These are phyloP conservation scores for Infundibulicybe gibba DNA, from an alignment of 768 basidiomycete species.

Conservation along the genomic window DNA sequence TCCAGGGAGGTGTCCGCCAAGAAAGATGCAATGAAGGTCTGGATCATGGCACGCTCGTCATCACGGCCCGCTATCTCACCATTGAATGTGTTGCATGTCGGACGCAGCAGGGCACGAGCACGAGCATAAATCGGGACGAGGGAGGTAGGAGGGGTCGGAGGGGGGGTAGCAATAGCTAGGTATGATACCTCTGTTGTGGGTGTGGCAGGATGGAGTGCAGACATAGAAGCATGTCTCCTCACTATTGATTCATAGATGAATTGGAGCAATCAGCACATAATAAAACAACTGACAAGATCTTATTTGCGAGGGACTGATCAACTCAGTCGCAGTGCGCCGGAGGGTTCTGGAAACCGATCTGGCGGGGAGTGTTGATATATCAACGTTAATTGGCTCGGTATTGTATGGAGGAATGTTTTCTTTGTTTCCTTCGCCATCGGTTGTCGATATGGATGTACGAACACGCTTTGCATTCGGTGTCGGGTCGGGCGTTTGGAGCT, in stretches of 20 bases:
- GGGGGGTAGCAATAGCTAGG: constrained; percentile 54
- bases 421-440: constrained; percentile 66
- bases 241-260: constrained; percentile 27
- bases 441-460: constrained; percentile 36
- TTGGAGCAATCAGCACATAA: constrained; percentile 5
- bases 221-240: constrained; percentile 47
- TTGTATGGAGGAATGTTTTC: constrained; percentile 73
- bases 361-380: constrained; percentile 27
- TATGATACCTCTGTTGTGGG: constrained; percentile 39
- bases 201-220: constrained; percentile 39
- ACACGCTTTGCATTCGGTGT: constrained; percentile 67
- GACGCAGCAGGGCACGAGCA: constrained; percentile 65
- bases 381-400: constrained; percentile 28
- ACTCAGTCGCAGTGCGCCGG: constrained; percentile 33
- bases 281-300: constrained; percentile 37
- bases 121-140: constrained; percentile 52
- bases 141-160: constrained; percentile 51
- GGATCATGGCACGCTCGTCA: constrained; percentile 54
- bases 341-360: constrained; percentile 34
- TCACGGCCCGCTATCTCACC: constrained; percentile 65
- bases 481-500: constrained; percentile 56
- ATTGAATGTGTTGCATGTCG: constrained; percentile 56
- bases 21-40: constrained; percentile 57
- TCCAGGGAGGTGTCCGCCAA: constrained; percentile 25
- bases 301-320: constrained; percentile 37